Evolutionary conservation across 164 flowering plant genomes (phyloP).

Genomic region (Annona squamosa): DNA sequence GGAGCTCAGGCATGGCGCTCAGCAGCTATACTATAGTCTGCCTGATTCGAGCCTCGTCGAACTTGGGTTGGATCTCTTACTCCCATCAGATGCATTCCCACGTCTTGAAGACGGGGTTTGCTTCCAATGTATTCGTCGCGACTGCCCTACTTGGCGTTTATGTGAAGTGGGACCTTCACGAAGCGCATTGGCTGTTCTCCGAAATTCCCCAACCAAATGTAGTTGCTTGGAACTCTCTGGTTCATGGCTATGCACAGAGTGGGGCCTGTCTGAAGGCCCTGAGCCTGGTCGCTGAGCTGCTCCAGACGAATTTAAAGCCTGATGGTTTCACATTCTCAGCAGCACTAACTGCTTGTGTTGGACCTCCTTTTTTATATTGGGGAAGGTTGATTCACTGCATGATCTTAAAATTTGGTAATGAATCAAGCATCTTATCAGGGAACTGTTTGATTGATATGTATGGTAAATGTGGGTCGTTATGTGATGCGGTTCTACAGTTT

Average conservation of each 20-base stretch:
- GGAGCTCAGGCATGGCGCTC: conserved; percentile 19
- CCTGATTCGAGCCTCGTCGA: conserved; percentile 30
- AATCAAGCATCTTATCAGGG: conserved; percentile 23
- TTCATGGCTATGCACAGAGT: conserved; percentile 45
- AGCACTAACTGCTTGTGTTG: conserved; percentile 47
- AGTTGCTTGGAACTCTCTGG: conserved; percentile 62
- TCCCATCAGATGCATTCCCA: conserved; percentile 45
- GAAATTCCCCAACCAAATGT: conserved; percentile 54
- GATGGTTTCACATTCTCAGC: conserved; percentile 46
- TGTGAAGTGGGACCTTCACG: conserved; percentile 19
- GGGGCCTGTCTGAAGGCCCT: conserved; percentile 34
- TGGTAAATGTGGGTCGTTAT: conserved; percentile 49
- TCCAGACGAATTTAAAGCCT: conserved; percentile 24
- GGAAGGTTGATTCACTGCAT: conserved; percentile 48
- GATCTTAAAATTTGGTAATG: conserved; percentile 39
- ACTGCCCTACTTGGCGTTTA: conserved; percentile 39
- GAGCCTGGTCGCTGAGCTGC: conserved; percentile 35
- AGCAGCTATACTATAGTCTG: conserved; percentile 31
- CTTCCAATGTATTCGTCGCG: conserved; percentile 32
- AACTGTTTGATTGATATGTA: conserved; percentile 72
- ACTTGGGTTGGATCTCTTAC: conserved; percentile 19
- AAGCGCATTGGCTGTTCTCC: conserved; percentile 45
- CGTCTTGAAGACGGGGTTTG: conserved; percentile 38
- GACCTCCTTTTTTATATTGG: conserved; percentile 21
- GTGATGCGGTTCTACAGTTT: conserved; percentile 42